phyloP scores from a whole-genome alignment of 257 asterid genomes.

The Rhazya stricta region DNA sequence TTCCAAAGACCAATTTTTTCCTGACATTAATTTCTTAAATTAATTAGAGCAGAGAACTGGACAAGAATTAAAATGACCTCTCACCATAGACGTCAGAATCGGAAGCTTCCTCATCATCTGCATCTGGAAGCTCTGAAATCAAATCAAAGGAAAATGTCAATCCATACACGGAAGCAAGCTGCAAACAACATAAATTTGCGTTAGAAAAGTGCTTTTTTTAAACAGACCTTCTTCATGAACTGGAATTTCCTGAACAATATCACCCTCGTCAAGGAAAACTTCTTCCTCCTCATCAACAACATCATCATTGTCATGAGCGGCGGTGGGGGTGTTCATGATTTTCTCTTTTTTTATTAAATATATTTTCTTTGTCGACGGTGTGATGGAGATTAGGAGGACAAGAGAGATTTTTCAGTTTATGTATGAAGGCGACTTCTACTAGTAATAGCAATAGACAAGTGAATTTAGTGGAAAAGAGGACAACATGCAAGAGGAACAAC shows the following conservation, averaged over 20 bases:
- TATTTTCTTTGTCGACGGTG: neutral
- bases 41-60: too few species aligned
- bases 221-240: conserved; percentile 84
- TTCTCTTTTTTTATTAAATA: too few species aligned
- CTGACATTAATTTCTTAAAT: neutral
- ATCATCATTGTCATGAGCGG: conserved; percentile 30
- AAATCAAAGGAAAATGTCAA: neutral
- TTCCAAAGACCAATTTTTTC: neutral
- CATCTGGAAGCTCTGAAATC: conserved; percentile 75
- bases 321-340: conserved; percentile 12
- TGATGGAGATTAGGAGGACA: neutral
- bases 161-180: neutral
- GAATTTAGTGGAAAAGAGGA: too few species aligned
- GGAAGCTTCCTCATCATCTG: conserved; percentile 59
- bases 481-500: too few species aligned
- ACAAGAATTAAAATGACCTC: conserved; percentile 4
- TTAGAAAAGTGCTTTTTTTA: too few species aligned
- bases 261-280: conserved; percentile 55
- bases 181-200: neutral
- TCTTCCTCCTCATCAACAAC: conserved; percentile 23
- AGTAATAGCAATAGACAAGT: too few species aligned
- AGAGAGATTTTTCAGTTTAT: neutral
- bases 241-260: conserved; percentile 55
- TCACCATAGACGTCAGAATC: conserved; percentile 43
- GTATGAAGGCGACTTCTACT: neutral